phyloP scores from a whole-genome alignment of 148 eudicot genomes.

The Camellia japonica region DNA sequence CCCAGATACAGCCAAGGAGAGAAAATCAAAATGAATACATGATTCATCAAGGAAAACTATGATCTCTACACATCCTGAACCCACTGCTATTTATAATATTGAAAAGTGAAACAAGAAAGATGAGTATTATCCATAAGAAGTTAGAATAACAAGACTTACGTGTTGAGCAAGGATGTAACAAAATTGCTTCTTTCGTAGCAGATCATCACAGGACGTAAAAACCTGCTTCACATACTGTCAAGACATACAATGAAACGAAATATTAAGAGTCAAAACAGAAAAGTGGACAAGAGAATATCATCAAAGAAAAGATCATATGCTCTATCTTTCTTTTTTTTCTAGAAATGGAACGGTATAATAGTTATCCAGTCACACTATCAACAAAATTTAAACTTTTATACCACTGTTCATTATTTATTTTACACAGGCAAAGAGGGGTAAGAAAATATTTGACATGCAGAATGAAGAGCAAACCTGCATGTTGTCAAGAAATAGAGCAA shows the following conservation, averaged over 20 bases:
- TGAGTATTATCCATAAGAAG: not conserved
- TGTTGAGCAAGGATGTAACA: conserved; percentile 91
- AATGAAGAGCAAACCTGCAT: conserved; percentile 48
- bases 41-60: not conserved
- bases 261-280: not conserved
- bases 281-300: not conserved
- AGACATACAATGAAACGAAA: conserved; percentile 2
- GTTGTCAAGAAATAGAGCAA: conserved; percentile 75
- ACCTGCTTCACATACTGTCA: conserved; percentile 82
- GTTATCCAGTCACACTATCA: not conserved
- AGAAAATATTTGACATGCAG: not conserved
- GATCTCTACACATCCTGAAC: not conserved
- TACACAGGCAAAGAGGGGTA: not conserved
- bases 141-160: conserved; percentile 49
- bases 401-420: too few relatives aligned
- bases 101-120: not conserved
- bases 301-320: not conserved
- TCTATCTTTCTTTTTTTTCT: too few relatives aligned
- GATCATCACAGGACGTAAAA: conserved; percentile 65
- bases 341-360: not conserved
- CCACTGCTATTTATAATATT: not conserved
- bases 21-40: not conserved
- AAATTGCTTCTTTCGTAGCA: conserved; percentile 67
- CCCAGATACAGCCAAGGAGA: not conserved
- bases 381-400: not conserved